A percentile compares a stretch with the other conserved stretches of the same genome.
These are phyloP conservation scores for Linanthus parryae DNA, from an alignment of 148 eudicot genomes.

Conservation along the genomic window DNA sequence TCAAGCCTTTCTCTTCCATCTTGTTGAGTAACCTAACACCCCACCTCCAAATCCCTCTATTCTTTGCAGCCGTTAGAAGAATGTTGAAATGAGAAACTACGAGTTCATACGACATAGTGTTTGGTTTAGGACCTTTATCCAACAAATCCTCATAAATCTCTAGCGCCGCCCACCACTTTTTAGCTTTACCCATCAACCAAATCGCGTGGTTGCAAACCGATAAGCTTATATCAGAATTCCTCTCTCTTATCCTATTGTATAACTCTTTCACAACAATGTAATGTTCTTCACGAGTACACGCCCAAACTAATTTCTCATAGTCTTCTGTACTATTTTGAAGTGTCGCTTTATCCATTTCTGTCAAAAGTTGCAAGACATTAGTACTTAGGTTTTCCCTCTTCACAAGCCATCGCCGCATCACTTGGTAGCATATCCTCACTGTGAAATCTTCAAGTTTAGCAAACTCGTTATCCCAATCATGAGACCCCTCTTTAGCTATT, in stretches of 20 bases:
- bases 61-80: constrained; percentile 65
- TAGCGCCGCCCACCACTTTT: constrained; percentile 97
- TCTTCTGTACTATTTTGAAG: constrained; percentile 45
- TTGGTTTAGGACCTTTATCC: constrained; percentile 85
- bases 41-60: constrained; percentile 90
- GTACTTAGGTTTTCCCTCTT: constrained; percentile 45
- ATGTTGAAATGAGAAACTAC: constrained; percentile 74
- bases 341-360: constrained; percentile 64
- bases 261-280: constrained; percentile 66
- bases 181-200: constrained; percentile 93
- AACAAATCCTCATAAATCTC: constrained; percentile 86
- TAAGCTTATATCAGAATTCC: constrained; percentile 55
- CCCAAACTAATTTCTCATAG: constrained; percentile 82
- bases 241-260: constrained; percentile 67
- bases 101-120: constrained; percentile 70
- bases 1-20: constrained; percentile 88
- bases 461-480: constrained; percentile 66
- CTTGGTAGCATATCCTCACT: constrained; percentile 75
- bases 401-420: constrained; percentile 84
- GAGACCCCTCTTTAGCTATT: constrained; percentile 27
- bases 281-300: constrained; percentile 83
- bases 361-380: constrained; percentile 52
- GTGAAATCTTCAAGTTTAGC: constrained; percentile 55
- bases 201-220: constrained; percentile 90
- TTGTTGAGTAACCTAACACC: constrained; percentile 71